Base-by-base conservation (phyloP, 2,329 filamentous ascomycete genomes). In the Ophiocordyceps sinensis region DNA sequence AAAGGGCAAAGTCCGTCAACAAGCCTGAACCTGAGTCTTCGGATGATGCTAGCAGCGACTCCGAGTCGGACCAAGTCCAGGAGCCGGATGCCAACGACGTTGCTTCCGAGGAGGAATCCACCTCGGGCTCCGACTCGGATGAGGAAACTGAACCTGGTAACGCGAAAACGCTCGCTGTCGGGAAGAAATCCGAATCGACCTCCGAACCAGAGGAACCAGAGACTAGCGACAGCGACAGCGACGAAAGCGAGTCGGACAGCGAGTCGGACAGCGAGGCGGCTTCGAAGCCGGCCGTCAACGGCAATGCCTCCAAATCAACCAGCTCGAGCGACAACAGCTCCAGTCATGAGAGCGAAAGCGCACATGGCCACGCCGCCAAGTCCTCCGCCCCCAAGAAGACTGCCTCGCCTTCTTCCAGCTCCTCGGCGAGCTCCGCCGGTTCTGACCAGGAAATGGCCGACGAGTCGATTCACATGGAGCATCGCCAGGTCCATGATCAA, bases 381-480 rank as follows among this genome's bases (percentile, higher is more conserved):
- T 9, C 23, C 9, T 9, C 23, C 9, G 23, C 23, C 23, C 3
- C 23, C 6, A 26, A 26, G 23, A 6, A 26, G 23, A 26, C 23
- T 9, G 28, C 37, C 28, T 37, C 23, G 23, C 9, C 19, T 5
- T 23, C 38, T 15, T 17, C 36, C 19, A 38, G 40, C 21, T 37
- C 44, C 17, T 29, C 30, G 5, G 51, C 52, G 7, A 51, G 53
- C 36, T 52, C 53, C 19, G 51, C 47, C 17, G 50, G 49, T 28
- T 52, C 53, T 7, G 52, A 53, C n/a, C 49, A 54, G 13, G 53
- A 57, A 28, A 57, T 55, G 45, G 54, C 50, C 4, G 62, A 67
- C 36, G 56, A 65, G 47, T 63, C 66, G 2, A 61, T 63, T 49
- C 58, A 61, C 37, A 56, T 62, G n/a, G 49, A 53, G 19, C 53